Base-by-base conservation (phyloP, 2,329 filamentous ascomycete genomes). In the Exophiala lecanii-corni region DNA sequence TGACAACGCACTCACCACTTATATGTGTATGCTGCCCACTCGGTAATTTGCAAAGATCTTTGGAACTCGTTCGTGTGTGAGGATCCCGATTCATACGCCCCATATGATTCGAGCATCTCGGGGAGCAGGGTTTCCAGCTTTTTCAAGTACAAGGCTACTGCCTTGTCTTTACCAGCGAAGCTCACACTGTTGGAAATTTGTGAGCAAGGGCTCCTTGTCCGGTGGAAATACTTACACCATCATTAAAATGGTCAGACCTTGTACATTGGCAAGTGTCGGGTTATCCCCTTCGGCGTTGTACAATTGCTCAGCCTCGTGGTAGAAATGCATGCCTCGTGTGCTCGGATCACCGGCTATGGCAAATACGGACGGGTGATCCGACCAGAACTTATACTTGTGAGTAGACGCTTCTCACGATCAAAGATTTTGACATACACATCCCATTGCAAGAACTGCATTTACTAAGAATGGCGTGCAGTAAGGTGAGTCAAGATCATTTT, bases 301-400 rank as follows among this genome's bases (percentile, higher is more conserved):
- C 15, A 66, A 47, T 32, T 50, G 52, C 37, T 67, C 59, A 9
- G 64, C 64, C 48, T 67, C 65, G 2, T 44, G 36, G 30, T 60
- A 58, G 36, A 67, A 68, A 18, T 57, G 51, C 18, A 59, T 51
- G 1, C 64, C 64, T 17, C 59, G 56, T 25, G 61, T 61, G 19
- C 52, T 55, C 26, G 48, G 23, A 39, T 66, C 56, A 6, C 53
- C 56, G 1, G 54, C 50, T 7, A 53, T 41, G 5, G 57, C 57
- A 38, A 61, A 58, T 10, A 57, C 57, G 28, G 56, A 55, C 5
- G 62, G 58, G 16, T 58, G 61, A 47, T 66, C 62, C 4, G 63
- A 65, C 47, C 66, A 61, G 6, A 57, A 47, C 65, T 67, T 34
- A n/a, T n/a, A n/a, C n/a, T n/a, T n/a, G n/a, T n/a, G n/a, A n/a